Evolutionary conservation across 1,284 basidiomycete species (phyloP).

Genomic region (Paramarasmius palmivorus): DNA sequence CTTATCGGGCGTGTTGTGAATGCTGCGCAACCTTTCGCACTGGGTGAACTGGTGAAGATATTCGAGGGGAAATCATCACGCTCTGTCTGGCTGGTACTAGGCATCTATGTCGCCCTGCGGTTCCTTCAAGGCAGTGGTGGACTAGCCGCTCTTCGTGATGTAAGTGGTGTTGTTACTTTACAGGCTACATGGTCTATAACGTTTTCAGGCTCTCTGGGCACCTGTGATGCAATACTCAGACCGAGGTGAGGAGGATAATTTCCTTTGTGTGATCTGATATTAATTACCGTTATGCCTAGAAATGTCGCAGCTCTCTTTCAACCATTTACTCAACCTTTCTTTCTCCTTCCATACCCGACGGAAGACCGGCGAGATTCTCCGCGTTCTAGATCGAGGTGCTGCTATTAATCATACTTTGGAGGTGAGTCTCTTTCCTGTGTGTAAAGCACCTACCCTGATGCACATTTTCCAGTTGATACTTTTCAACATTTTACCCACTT

Average conservation of each 20-base stretch:
- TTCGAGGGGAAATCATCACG: slow-evolving; percentile 48
- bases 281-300: slow-evolving; percentile 39
- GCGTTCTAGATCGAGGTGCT: slow-evolving; percentile 88
- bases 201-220: slow-evolving; percentile 63
- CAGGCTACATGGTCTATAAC: slow-evolving; percentile 15
- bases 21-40: slow-evolving; percentile 67
- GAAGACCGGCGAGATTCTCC: slow-evolving; percentile 80
- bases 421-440: slow-evolving; percentile 42
- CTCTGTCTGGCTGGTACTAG: slow-evolving; percentile 65
- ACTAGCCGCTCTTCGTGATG: slow-evolving; percentile 67
- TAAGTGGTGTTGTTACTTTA: slow-evolving; percentile 31
- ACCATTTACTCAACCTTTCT: slow-evolving; percentile 80
- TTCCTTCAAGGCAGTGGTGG: slow-evolving; percentile 75
- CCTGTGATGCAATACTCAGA: slow-evolving; percentile 89
- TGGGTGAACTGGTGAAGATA: slow-evolving; percentile 67
- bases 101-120: slow-evolving; percentile 61
- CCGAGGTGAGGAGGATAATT: slow-evolving; percentile 39
- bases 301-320: slow-evolving; percentile 79
- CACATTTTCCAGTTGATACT: slow-evolving; percentile 52
- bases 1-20: slow-evolving; percentile 78
- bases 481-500: slow-evolving; percentile 80
- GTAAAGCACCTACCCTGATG: background rate
- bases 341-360: slow-evolving; percentile 85
- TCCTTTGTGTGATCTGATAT: background rate
- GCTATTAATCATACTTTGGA: slow-evolving; percentile 81